Percentiles rank a stretch among this genome's conserved stretches.
phyloP scores from a whole-genome alignment of 306 rosid genomes.

The Vigna hirtella region DNA sequence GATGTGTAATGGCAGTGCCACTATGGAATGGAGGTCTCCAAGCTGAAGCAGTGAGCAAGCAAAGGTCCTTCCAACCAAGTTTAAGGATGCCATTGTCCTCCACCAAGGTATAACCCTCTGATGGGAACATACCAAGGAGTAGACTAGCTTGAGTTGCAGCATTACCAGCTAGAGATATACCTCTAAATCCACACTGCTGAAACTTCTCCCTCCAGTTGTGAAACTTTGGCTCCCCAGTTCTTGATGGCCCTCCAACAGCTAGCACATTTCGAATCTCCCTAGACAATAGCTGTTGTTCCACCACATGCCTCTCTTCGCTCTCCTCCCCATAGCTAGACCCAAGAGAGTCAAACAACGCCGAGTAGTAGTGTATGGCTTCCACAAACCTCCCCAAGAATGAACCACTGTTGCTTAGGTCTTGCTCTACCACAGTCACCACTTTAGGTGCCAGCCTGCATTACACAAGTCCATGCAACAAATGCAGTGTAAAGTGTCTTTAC shows the following conservation, averaged over 20 bases:
- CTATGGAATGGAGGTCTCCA: conserved; percentile 85
- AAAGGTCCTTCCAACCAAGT: conserved; percentile 98
- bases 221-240: conserved; percentile 86
- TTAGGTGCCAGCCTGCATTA: conserved; percentile 82
- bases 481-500: neutral
- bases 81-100: conserved; percentile 95
- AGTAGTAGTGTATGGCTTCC: conserved; percentile 97
- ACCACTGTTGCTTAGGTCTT: conserved; percentile 90
- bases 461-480: conserved; percentile 31
- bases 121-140: conserved; percentile 93
- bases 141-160: conserved; percentile 95
- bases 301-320: conserved; percentile 95
- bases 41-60: conserved; percentile 98
- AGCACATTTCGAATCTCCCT: conserved; percentile 91
- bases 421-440: conserved; percentile 98
- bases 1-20: conserved; percentile 47
- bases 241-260: conserved; percentile 90
- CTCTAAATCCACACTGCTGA: conserved; percentile 85
- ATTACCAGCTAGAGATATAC: conserved; percentile 89
- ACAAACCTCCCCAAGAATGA: conserved; percentile 95
- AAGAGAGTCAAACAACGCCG: conserved; percentile 90
- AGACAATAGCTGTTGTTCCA: conserved; percentile 90
- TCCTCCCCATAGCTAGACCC: conserved; percentile 97
- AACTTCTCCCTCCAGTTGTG: conserved; percentile 95
- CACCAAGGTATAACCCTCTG: conserved; percentile 92